Percentiles rank a stretch among this genome's conserved stretches.
phyloP scores from a whole-genome alignment of 1,139 yeast species.

The Yarrowia galli region DNA sequence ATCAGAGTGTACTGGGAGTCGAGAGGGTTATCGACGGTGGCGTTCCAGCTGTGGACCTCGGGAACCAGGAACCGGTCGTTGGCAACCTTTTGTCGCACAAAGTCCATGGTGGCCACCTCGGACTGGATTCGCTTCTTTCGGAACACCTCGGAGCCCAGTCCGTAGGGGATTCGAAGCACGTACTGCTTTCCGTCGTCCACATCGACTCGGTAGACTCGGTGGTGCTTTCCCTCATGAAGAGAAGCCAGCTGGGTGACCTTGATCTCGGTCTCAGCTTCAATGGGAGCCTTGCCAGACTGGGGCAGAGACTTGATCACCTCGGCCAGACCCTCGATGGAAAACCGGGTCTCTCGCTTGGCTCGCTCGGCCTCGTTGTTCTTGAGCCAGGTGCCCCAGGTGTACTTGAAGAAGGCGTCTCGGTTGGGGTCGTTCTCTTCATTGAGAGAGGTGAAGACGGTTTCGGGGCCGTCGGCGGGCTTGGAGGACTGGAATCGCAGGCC shows the following conservation, averaged over 20 bases:
- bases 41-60: slow-evolving; percentile 74
- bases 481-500: slow-evolving; percentile 34
- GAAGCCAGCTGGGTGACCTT: slow-evolving; percentile 76
- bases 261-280: slow-evolving; percentile 53
- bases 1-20: slow-evolving; percentile 78
- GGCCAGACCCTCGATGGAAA: slow-evolving; percentile 76
- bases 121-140: slow-evolving; percentile 74
- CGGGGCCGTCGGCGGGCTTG: slow-evolving; percentile 20
- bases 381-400: slow-evolving; percentile 96
- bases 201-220: slow-evolving; percentile 77
- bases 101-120: slow-evolving; percentile 94
- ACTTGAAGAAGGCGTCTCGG: slow-evolving; percentile 78
- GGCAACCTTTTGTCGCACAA: slow-evolving; percentile 57
- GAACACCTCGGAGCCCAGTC: slow-evolving; percentile 64
- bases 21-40: slow-evolving; percentile 62
- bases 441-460: slow-evolving; percentile 43
- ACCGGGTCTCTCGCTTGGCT: slow-evolving; percentile 77
- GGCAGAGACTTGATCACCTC: slow-evolving; percentile 49
- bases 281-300: slow-evolving; percentile 46
- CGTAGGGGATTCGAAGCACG: slow-evolving; percentile 85
- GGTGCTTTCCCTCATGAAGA: slow-evolving; percentile 93
- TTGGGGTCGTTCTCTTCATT: slow-evolving; percentile 66
- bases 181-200: slow-evolving; percentile 66
- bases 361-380: slow-evolving; percentile 77
- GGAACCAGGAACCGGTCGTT: slow-evolving; percentile 66